Conservation (phyloP, 2,329 filamentous ascomycete genomes). For the Dactylonectria estremocensis region DNA sequence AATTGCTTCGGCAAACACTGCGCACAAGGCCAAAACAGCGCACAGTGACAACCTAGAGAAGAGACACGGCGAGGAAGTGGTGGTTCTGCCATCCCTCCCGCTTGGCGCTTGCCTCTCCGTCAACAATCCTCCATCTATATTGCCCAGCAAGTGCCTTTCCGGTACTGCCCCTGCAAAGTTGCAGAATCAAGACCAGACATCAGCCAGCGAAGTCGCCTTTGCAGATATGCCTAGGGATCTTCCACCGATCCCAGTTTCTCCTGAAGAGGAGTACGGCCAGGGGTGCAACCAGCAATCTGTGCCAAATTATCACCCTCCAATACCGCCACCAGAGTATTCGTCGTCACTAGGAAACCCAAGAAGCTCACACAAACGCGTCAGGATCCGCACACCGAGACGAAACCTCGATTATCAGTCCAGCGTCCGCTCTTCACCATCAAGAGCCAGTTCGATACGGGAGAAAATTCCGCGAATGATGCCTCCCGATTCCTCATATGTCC, state of each 20-base stretch:
- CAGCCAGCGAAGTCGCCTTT: conserved; percentile 48
- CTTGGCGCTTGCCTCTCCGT: conserved; percentile 31
- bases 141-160: conserved; percentile 38
- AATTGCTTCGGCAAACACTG: conserved; percentile 8
- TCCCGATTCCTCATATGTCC: conserved; percentile 74
- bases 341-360: conserved; percentile 35
- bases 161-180: conserved; percentile 64
- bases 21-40: conserved; percentile 13
- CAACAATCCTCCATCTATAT: conserved; percentile 30
- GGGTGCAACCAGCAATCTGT: conserved; percentile 49
- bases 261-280: conserved; percentile 54
- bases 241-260: conserved; percentile 67
- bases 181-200: conserved; percentile 59
- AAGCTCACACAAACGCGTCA: conserved; percentile 55
- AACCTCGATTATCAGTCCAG: conserved; percentile 66
- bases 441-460: conserved; percentile 68
- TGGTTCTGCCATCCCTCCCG: conserved; percentile 27
- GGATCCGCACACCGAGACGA: conserved; percentile 59
- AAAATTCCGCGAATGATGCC: conserved; percentile 72
- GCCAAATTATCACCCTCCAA: conserved; percentile 36
- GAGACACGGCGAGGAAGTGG: conserved; percentile 19
- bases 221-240: conserved; percentile 58
- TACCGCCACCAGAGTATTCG: conserved; percentile 32
- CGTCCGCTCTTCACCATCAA: conserved; percentile 62
- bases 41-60: conserved; percentile 26